These are phyloP conservation scores for Vanrija pseudolonga DNA, from an alignment of 1,284 basidiomycete genomes.

Conservation along the genomic window DNA sequence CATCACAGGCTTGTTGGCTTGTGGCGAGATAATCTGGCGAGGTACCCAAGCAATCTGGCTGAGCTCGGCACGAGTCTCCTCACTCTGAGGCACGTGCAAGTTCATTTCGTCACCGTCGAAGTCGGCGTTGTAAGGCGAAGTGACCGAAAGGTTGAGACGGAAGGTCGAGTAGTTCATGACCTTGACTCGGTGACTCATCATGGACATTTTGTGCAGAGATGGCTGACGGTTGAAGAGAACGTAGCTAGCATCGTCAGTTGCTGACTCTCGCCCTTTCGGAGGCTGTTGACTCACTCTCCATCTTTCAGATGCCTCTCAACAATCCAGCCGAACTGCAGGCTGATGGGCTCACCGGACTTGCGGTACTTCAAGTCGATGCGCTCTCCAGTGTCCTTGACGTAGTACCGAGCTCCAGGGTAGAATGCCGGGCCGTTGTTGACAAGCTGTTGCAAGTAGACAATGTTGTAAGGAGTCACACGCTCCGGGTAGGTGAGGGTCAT, in stretches of 20 bases:
- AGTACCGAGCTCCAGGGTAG: slow-evolving; percentile 95
- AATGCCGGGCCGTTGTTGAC: slow-evolving; percentile 95
- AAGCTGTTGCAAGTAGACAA: slow-evolving; percentile 87
- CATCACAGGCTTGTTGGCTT: slow-evolving; percentile 99
- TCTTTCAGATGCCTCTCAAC: slow-evolving; percentile 97
- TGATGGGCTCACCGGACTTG: slow-evolving; percentile 92
- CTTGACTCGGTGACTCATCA: slow-evolving; percentile 99
- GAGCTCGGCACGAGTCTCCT: slow-evolving; percentile 97
- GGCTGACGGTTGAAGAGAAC: slow-evolving; percentile 99
- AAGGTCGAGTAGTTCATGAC: slow-evolving; percentile 97
- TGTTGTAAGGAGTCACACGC: slow-evolving; percentile 97
- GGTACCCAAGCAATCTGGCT: slow-evolving; percentile 95
- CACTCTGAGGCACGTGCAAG: slow-evolving; percentile 97
- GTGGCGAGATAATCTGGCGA: slow-evolving; percentile 89
- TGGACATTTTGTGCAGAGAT: slow-evolving; percentile 99
- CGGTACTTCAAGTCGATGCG: slow-evolving; percentile 96
- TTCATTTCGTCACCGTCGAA: slow-evolving; percentile 99
- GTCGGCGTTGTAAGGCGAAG: slow-evolving; percentile 71
- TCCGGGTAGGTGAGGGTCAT: slow-evolving; percentile 98
- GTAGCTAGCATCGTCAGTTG: slow-evolving; percentile 57
- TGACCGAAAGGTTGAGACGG: slow-evolving; percentile 50
- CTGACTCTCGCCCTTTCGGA: slow-evolving; percentile 2
- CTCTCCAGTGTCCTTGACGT: slow-evolving; percentile 96
- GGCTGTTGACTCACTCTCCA: slow-evolving; percentile 75
- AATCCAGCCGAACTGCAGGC: slow-evolving; percentile 95